Evolutionary conservation across 352 stramenopile species (phyloP).

Genomic region (Globisporangium cystogenes): DNA sequence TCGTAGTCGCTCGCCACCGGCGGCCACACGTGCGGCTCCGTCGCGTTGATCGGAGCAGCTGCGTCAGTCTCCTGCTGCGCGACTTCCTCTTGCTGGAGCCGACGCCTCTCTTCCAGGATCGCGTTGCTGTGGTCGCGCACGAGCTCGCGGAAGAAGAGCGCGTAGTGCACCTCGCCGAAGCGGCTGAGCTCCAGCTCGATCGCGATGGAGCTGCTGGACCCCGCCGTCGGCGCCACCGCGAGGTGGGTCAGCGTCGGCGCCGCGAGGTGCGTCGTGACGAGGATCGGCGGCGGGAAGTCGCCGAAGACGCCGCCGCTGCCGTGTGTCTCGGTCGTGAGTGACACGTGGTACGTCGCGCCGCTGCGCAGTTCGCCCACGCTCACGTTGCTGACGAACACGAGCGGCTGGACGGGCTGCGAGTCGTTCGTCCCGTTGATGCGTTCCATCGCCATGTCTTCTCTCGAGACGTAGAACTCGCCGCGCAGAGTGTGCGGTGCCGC

Average conservation of each 20-base stretch:
- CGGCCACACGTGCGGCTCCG: constrained; percentile 29
- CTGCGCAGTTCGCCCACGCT: constrained; percentile 35
- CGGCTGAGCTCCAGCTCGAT: constrained; percentile 50
- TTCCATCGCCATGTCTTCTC: constrained; percentile 48
- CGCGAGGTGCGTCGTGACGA: constrained; percentile 52
- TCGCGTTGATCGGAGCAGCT: constrained; percentile 8
- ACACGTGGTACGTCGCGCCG: constrained; percentile 66
- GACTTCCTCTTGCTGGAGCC: not conserved
- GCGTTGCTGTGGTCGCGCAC: constrained; percentile 24
- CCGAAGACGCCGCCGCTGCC: constrained; percentile 62
- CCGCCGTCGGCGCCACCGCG: constrained; percentile 23
- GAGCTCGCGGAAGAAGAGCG: constrained; percentile 62
- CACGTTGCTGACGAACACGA: constrained; percentile 55
- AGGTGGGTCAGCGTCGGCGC: constrained; percentile 41
- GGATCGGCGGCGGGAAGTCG: constrained; percentile 60
- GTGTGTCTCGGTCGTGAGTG: constrained; percentile 66
- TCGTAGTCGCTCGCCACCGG: constrained; percentile 41
- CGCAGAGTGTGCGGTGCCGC: constrained; percentile 35
- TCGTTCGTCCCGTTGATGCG: constrained; percentile 75
- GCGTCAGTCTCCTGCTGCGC: constrained; percentile 7
- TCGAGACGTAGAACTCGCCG: constrained; percentile 32
- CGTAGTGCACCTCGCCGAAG: constrained; percentile 73
- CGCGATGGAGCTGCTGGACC: constrained; percentile 40
- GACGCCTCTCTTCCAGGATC: constrained; percentile 4
- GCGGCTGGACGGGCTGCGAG: constrained; percentile 45